Base-by-base conservation (phyloP, 1,284 basidiomycete genomes). In the Garcileccinum viscosum region DNA sequence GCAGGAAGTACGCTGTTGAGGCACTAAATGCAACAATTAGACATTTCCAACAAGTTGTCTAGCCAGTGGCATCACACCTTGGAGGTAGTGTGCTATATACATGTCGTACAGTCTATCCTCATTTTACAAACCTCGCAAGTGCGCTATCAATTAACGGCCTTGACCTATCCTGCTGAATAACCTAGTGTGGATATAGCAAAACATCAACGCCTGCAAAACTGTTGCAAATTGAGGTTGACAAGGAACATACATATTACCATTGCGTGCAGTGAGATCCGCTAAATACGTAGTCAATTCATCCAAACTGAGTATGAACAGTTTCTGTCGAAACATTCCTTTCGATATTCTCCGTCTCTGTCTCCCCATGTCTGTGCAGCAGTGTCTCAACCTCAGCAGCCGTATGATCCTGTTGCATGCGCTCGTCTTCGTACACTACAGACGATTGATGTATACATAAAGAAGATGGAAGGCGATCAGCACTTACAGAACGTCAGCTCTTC, bases 401-500 rank as follows among this genome's bases (percentile, higher is more conserved):
- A 15, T 40, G 17, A 3, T 62, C 37, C 60, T 30, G 32, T 58
- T 33, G 30, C 32, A 58, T 30, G n/a, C 30, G 53, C 56, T 69
- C 69, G 14, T 3, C 61, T 24, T 75, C 63, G 12, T 56, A 75
- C 35, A 73, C 71, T 75, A 30, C 22, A n/a, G 15, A 27, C 11
- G 30, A 9, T 32, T 27, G 0, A 11, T 30, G 37, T 22, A 12
- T 11, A 40, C 9, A 19, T 27, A 27, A 27, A 62, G 14, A n/a
- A 8, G 22, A n/a, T n/a, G 19, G 17, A 24, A 27, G 6, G 0
- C 1, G 30, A 27, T 24, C 35, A n/a, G 8, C 8, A 83, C 88
- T 70, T 74, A 89, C 88, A 78, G 82, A 90, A 90, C 0, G 88
- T 83, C 35, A 90, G 80, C 74, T 89, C 89, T 73, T 90, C 88